Percentiles rank a stretch among this genome's conserved stretches.
Conservation (phyloP, 2,329 filamentous ascomycete species). For the Cytospora piceicola region DNA sequence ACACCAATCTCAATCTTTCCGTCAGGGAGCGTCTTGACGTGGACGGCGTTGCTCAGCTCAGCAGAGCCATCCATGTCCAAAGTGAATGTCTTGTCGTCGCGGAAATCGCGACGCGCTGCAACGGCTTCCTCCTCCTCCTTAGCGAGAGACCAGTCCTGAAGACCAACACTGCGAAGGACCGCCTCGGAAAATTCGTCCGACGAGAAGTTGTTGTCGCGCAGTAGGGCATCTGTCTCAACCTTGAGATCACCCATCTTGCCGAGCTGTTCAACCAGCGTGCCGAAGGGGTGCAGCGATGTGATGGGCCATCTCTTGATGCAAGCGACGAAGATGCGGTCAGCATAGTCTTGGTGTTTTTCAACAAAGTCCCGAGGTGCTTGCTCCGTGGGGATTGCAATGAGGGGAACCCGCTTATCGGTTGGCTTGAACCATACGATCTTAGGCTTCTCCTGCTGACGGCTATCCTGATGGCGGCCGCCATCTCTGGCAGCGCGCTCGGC, state of each 20-base stretch:
- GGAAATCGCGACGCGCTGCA: slow-evolving; percentile 83
- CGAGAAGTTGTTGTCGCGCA: slow-evolving; percentile 98
- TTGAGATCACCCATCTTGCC: slow-evolving; percentile 97
- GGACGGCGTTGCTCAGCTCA: slow-evolving; percentile 89
- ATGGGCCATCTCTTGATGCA: slow-evolving; percentile 99
- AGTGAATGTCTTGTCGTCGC: slow-evolving; percentile 85
- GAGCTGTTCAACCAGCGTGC: slow-evolving; percentile 94
- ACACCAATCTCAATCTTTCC: slow-evolving; percentile 92
- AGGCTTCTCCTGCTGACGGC: slow-evolving; percentile 90
- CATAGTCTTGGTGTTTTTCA: slow-evolving; percentile 97
- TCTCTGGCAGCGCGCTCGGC: slow-evolving; percentile 92
- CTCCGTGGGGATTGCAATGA: slow-evolving; percentile 98
- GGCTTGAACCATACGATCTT: slow-evolving; percentile 99
- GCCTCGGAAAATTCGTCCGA: slow-evolving; percentile 98
- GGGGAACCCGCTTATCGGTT: slow-evolving; percentile 95
- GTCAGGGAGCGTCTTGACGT: slow-evolving; percentile 82
- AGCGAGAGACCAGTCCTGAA: slow-evolving; percentile 86
- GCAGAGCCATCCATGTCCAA: slow-evolving; percentile 87
- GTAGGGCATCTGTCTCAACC: slow-evolving; percentile 94
- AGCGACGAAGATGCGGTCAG: slow-evolving; percentile 96
- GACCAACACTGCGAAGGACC: slow-evolving; percentile 87
- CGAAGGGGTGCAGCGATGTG: slow-evolving; percentile 98
- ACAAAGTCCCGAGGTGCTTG: slow-evolving; percentile 98
- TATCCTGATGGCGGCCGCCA: slow-evolving; percentile 76
- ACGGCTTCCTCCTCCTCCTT: slow-evolving; percentile 80